A percentile compares a stretch with the other conserved stretches of the same genome.
These are phyloP conservation scores for Neoboletus brunneissimus DNA, from an alignment of 768 basidiomycete genomes.

Conservation along the genomic window DNA sequence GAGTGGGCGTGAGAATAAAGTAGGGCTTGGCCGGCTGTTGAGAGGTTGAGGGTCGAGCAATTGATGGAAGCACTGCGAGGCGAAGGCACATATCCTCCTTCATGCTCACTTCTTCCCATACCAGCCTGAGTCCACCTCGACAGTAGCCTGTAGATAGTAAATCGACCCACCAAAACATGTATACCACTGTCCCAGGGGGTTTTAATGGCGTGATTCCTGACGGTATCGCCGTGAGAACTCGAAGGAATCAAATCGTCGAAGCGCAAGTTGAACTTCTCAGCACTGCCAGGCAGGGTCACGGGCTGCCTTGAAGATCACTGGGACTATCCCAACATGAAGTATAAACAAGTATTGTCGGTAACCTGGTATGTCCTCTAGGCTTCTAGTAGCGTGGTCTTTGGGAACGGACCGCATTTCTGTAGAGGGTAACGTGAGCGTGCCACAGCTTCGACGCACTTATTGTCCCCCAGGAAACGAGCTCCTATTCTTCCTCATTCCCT, in stretches of 20 bases:
- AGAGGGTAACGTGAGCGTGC: neutral
- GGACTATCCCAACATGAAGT: too few species aligned
- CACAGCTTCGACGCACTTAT: neutral
- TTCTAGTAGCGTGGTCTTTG: too few species aligned
- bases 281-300: too few species aligned
- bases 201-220: neutral
- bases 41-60: neutral
- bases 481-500: neutral
- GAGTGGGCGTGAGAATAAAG: neutral
- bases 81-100: neutral
- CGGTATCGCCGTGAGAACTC: neutral
- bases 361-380: too few species aligned
- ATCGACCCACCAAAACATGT: neutral
- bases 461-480: neutral
- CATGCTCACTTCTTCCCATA: neutral
- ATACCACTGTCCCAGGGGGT: neutral
- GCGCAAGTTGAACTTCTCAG: neutral
- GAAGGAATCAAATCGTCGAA: neutral
- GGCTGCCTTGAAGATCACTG: too few species aligned
- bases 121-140: neutral
- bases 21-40: neutral
- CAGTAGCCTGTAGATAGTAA: neutral
- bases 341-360: too few species aligned
- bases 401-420: neutral
- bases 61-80: neutral